phyloP scores from a whole-genome alignment of 2,329 filamentous ascomycete species.

The Botrytis sinoallii region DNA sequence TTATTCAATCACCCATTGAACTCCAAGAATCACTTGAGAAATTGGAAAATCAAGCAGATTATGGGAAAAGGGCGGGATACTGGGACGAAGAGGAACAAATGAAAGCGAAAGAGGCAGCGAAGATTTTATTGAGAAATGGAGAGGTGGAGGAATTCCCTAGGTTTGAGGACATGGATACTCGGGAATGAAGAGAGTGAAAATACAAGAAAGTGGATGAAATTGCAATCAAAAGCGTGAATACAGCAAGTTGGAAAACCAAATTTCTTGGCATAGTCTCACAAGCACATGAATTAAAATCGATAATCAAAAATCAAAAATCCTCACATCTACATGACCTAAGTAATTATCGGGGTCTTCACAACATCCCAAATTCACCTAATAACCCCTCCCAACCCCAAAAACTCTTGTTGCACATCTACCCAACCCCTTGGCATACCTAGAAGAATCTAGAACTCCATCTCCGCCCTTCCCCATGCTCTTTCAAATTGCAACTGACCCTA shows the following conservation, averaged over 20 bases:
- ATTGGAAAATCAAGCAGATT: neutral
- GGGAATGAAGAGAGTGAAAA: neutral
- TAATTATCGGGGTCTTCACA: neutral
- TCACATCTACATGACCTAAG: neutral
- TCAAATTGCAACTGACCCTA: too few relatives aligned
- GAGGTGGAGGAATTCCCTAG: slow-evolving; percentile 13
- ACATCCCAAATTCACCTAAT: neutral
- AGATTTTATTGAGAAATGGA: neutral
- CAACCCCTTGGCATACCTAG: neutral
- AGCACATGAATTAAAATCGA: neutral
- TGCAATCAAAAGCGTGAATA: neutral
- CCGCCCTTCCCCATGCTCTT: neutral
- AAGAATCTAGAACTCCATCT: neutral
- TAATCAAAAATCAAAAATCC: neutral
- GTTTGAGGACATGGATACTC: slow-evolving; percentile 13
- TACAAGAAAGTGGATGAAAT: too few relatives aligned
- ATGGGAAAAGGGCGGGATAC: slow-evolving; percentile 7
- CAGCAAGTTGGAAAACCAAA: neutral
- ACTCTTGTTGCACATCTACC: neutral
- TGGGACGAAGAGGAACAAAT: neutral
- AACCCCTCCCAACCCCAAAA: neutral
- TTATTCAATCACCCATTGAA: neutral
- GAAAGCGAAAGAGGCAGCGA: neutral
- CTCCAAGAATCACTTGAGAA: neutral
- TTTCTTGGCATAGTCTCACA: neutral